Evolutionary conservation across 2,329 filamentous ascomycete genomes (phyloP).

Genomic region (Nigrospora osmanthi): DNA sequence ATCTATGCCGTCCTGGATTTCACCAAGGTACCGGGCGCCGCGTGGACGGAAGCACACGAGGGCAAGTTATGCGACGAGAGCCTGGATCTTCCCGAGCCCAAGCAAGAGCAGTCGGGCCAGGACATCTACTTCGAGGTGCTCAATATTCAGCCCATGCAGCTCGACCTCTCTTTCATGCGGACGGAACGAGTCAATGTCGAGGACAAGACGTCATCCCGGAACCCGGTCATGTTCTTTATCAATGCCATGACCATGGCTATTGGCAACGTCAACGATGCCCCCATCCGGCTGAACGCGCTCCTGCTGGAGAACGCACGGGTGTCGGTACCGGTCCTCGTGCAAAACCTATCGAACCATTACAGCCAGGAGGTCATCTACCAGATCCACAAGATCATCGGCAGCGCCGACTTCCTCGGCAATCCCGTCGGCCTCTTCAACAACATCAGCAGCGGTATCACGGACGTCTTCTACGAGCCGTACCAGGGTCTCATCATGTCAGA

Average conservation of each 20-base stretch:
- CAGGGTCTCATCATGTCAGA: conserved; percentile 96
- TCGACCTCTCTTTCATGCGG: conserved; percentile 93
- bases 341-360: conserved; percentile 89
- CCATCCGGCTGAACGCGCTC: conserved; percentile 84
- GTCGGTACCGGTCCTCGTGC: conserved; percentile 73
- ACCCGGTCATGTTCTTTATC: conserved; percentile 97
- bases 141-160: conserved; percentile 96
- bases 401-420: conserved; percentile 94
- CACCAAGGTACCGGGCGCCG: conserved; percentile 82
- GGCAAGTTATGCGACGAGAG: conserved; percentile 83
- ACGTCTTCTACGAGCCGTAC: conserved; percentile 99
- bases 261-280: conserved; percentile 97
- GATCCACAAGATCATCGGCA: conserved; percentile 94
- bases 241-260: conserved; percentile 99
- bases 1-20: conserved; percentile 95
- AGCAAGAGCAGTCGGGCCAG: conserved; percentile 73
- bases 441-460: conserved; percentile 90
- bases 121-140: conserved; percentile 98
- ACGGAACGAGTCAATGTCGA: conserved; percentile 95
- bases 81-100: conserved; percentile 87
- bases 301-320: conserved; percentile 94
- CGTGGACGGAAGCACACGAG: conserved; percentile 71
- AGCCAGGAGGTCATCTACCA: conserved; percentile 94
- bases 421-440: conserved; percentile 98
- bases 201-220: conserved; percentile 82